Conservation (phyloP, 192 early-diverging fungal genomes). For the Irineochytrium annulatum region DNA sequence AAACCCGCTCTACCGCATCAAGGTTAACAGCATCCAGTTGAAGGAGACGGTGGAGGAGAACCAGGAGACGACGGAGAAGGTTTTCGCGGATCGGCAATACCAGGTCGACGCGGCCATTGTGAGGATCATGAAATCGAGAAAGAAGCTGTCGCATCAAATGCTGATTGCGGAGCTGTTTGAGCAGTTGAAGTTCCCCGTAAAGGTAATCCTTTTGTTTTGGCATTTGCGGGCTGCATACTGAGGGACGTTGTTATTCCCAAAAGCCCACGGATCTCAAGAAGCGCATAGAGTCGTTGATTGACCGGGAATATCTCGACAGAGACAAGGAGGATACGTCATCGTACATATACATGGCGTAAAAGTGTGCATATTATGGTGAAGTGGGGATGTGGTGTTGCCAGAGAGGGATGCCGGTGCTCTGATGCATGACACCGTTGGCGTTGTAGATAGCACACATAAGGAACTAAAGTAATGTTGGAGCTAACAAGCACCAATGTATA, state of each 20-base stretch:
- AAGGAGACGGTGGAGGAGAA: constrained; percentile 70
- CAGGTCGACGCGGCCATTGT: constrained; percentile 81
- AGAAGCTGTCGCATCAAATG: constrained; percentile 73
- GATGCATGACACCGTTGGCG: too few species aligned
- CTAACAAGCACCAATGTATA: too few species aligned
- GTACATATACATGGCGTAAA: constrained; percentile 48
- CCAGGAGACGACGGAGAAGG: constrained; percentile 73
- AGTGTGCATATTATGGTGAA: too few species aligned
- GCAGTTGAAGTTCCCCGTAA: constrained; percentile 75
- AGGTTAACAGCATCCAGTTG: constrained; percentile 48
- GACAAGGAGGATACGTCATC: constrained; percentile 48
- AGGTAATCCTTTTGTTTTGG: constrained; percentile 51
- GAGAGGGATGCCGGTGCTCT: too few species aligned
- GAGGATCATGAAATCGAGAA: constrained; percentile 93
- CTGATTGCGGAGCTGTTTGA: constrained; percentile 75
- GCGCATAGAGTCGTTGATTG: constrained; percentile 90
- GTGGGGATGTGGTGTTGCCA: too few species aligned
- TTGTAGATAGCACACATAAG: too few species aligned
- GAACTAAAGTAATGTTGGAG: too few species aligned
- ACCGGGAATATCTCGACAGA: constrained; percentile 92
- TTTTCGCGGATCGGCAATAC: constrained; percentile 85
- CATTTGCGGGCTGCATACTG: constrained; percentile 7
- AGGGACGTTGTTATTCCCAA: constrained; percentile 65
- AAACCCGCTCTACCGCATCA: constrained; percentile 43
- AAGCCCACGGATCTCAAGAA: constrained; percentile 70